Evolutionary conservation across 31 red algal genomes (phyloP).

Genomic region (Asparagopsis taxiformis): DNA sequence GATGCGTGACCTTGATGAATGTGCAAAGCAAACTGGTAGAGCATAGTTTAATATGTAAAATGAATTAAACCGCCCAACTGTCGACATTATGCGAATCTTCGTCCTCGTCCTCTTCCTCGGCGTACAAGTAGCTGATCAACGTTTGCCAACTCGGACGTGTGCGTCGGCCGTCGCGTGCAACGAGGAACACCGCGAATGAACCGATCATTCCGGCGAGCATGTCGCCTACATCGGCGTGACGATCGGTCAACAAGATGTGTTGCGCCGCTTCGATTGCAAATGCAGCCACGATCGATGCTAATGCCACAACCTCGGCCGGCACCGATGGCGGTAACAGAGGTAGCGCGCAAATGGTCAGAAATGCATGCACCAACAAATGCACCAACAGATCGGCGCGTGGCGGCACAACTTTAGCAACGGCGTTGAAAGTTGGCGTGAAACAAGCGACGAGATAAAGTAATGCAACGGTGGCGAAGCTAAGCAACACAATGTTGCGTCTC

Average conservation of each 20-base stretch:
- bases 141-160: background rate
- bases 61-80: background rate
- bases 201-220: background rate
- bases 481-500: too few relatives aligned
- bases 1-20: conserved; percentile 62
- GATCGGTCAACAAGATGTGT: background rate
- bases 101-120: background rate
- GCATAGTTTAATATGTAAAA: conserved; percentile 6
- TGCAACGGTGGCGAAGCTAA: too few relatives aligned
- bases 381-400: too few relatives aligned
- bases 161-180: background rate
- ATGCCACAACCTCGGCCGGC: too few relatives aligned
- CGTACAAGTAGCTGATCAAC: background rate
- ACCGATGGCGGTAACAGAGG: too few relatives aligned
- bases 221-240: background rate
- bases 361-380: too few relatives aligned
- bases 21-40: conserved; percentile 57
- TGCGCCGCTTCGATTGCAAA: too few relatives aligned
- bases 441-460: too few relatives aligned
- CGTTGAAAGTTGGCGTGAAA: too few relatives aligned
- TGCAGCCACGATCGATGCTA: too few relatives aligned
- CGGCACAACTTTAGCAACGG: too few relatives aligned
- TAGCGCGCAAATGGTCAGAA: too few relatives aligned
- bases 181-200: background rate
- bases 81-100: background rate